phyloP scores from a whole-genome alignment of 768 basidiomycete genomes.

The Cystobasidiopsis lactophilus region DNA sequence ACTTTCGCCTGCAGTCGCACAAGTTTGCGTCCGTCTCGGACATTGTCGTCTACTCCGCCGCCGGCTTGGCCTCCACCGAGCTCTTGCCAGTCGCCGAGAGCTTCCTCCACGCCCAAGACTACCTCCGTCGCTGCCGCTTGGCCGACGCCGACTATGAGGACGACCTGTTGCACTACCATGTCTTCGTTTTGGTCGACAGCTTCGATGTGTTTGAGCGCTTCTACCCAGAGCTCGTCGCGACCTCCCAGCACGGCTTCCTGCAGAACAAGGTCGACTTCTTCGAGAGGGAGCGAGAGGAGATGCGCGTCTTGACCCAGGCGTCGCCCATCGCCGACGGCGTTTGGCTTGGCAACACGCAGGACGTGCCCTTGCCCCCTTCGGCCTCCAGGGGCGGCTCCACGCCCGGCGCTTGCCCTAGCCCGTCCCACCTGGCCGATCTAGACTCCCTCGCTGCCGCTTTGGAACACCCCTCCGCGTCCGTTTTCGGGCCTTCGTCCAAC shows the following conservation, averaged over 20 bases:
- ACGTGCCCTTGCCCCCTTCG: conserved; percentile 37
- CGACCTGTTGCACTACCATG: conserved; percentile 35
- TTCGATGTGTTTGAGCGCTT: conserved; percentile 23
- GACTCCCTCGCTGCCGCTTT: not conserved
- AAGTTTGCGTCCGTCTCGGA: conserved; percentile 76
- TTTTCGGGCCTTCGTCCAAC: not conserved
- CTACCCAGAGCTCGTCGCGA: conserved; percentile 23
- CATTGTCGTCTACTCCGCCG: conserved; percentile 57
- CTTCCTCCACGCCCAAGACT: conserved; percentile 24
- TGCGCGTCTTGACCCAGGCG: conserved; percentile 63
- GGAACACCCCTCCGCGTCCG: not conserved
- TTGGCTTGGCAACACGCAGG: conserved; percentile 52
- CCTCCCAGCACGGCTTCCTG: conserved; percentile 21
- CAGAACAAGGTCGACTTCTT: conserved; percentile 43
- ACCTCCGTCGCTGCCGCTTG: conserved; percentile 39
- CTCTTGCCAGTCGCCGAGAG: conserved; percentile 24
- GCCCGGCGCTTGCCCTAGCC: no score
- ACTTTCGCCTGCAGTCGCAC: conserved; percentile 73
- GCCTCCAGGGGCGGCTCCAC: not conserved
- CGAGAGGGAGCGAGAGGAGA: conserved; percentile 65
- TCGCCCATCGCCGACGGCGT: conserved; percentile 38
- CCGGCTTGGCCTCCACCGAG: conserved; percentile 40
- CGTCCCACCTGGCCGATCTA: not conserved
- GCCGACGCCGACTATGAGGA: conserved; percentile 30
- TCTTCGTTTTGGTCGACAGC: conserved; percentile 43